These are phyloP conservation scores for Kokia cookei DNA, from an alignment of 441 rosid genomes.

Conservation along the genomic window DNA sequence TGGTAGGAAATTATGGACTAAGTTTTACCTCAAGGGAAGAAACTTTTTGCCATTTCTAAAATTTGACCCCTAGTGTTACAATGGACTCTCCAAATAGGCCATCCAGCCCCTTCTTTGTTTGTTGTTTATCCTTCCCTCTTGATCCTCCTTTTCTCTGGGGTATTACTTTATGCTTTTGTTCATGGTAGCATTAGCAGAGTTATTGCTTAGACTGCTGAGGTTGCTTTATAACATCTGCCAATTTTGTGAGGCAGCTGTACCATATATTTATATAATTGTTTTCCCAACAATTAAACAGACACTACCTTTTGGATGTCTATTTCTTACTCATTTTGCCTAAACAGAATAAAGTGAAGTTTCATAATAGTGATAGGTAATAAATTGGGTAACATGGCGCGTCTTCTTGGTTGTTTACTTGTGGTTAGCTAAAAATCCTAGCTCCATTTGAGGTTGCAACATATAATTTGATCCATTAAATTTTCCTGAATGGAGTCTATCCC, in stretches of 20 bases:
- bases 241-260: not conserved
- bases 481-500: not conserved
- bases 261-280: not conserved
- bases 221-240: not conserved
- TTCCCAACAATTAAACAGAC: not conserved
- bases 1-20: not conserved
- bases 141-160: not conserved
- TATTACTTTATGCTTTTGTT: not conserved
- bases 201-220: not conserved
- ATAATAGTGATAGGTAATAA: not conserved
- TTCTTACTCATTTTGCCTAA: not conserved
- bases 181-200: not conserved
- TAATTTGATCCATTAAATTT: not conserved
- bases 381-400: not conserved
- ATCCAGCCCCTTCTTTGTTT: not conserved
- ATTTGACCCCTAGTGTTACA: not conserved
- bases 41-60: not conserved
- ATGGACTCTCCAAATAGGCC: not conserved
- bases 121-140: not conserved
- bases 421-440: not conserved
- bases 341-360: not conserved
- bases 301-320: not conserved
- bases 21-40: not conserved
- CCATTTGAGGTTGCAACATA: not conserved
- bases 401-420: not conserved